Conservation (phyloP, 2,329 filamentous ascomycete genomes). For the Colletotrichum theobromicola region DNA sequence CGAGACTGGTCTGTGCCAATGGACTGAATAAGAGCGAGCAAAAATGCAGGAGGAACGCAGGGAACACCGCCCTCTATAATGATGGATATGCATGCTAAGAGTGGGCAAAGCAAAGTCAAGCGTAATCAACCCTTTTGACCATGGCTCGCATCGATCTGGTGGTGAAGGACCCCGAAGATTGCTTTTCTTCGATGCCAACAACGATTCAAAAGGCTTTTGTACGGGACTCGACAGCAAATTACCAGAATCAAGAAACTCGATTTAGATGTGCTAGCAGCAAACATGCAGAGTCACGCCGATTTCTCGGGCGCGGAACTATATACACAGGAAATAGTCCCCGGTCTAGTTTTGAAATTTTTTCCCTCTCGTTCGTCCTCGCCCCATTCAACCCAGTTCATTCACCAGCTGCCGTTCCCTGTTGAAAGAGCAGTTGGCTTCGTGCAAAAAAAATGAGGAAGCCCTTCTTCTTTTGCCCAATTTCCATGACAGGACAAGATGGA, state of each 20-base stretch:
- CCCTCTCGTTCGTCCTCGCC: neutral
- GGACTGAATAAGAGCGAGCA: neutral
- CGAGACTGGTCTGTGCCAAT: neutral
- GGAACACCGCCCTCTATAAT: neutral
- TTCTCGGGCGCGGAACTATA: neutral
- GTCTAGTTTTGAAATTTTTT: neutral
- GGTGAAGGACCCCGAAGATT: no score
- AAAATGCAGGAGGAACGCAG: neutral
- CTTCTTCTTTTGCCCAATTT: neutral
- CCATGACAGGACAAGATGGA: neutral
- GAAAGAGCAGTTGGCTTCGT: neutral
- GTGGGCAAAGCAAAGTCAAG: neutral
- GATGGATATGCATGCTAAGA: neutral
- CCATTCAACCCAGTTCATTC: neutral
- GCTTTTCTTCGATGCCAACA: no score
- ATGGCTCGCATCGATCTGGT: neutral
- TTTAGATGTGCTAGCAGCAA: slow-evolving; percentile 5
- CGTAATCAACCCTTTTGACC: neutral
- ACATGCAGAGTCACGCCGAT: neutral
- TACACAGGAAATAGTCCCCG: neutral
- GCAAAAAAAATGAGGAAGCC: neutral
- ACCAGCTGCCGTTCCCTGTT: neutral
- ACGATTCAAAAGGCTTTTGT: no score
- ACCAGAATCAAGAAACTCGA: slow-evolving; percentile 12
- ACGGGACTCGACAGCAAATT: neutral